phyloP scores from a whole-genome alignment of 768 basidiomycete genomes.

The Coprinopsis cinerea region DNA sequence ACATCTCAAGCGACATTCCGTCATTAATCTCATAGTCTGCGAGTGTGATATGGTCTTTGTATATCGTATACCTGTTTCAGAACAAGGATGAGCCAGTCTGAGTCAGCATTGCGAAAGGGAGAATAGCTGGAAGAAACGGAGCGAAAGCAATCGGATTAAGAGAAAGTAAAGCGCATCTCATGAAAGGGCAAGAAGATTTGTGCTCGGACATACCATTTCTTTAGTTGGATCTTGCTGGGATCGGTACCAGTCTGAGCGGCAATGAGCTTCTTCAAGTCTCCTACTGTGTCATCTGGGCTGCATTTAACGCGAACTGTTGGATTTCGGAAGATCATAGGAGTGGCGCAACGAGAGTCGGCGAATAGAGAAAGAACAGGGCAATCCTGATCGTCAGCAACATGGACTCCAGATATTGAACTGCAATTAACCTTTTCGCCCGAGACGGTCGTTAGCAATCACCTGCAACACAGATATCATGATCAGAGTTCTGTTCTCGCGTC shows the following conservation, averaged over 20 bases:
- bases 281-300: constrained; percentile 91
- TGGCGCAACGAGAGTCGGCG: too few relatives aligned
- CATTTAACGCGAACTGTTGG: constrained; percentile 87
- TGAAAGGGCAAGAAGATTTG: background rate
- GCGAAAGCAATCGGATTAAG: background rate
- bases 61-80: constrained; percentile 78
- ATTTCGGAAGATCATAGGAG: too few relatives aligned
- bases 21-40: constrained; percentile 91
- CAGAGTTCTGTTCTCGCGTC: background rate
- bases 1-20: constrained; percentile 92
- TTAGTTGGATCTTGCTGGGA: constrained; percentile 78
- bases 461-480: constrained; percentile 24
- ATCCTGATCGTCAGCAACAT: constrained; percentile 7
- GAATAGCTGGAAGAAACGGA: background rate
- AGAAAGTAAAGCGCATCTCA: background rate
- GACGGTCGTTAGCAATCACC: constrained; percentile 94
- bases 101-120: background rate
- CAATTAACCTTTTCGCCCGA: constrained; percentile 80
- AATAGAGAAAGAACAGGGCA: background rate
- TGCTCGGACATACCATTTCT: constrained; percentile 88
- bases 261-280: constrained; percentile 95
- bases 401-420: background rate
- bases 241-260: constrained; percentile 95
- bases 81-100: background rate
- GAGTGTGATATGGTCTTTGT: constrained; percentile 94